These are phyloP conservation scores for Quercus lobata DNA, from an alignment of 331 rosid genomes.

Conservation along the genomic window DNA sequence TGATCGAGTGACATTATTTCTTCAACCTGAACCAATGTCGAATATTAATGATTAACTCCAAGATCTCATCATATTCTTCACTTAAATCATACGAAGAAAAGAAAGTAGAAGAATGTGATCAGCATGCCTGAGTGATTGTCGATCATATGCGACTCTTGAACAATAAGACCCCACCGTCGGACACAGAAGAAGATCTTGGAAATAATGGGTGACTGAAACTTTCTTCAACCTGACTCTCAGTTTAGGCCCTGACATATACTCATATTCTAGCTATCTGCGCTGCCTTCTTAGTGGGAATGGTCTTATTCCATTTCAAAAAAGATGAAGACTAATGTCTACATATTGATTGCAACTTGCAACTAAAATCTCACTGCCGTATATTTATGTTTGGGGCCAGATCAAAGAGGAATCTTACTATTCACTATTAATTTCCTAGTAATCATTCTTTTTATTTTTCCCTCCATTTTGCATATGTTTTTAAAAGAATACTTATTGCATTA, in stretches of 20 bases:
- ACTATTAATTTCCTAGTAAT: too few species aligned
- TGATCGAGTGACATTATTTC: too few species aligned
- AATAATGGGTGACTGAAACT: not conserved
- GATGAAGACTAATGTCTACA: too few species aligned
- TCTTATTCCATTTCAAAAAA: too few species aligned
- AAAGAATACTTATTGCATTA: not conserved
- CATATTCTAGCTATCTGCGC: too few species aligned
- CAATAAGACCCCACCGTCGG: slow-evolving; percentile 1
- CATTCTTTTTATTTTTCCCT: too few species aligned
- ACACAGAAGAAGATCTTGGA: not conserved
- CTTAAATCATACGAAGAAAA: not conserved
- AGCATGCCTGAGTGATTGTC: not conserved
- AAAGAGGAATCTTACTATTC: too few species aligned
- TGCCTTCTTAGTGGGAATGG: not conserved
- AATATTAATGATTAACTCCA: not conserved
- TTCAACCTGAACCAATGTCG: too few species aligned
- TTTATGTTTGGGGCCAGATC: too few species aligned
- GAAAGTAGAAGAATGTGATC: not conserved
- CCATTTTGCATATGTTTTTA: not conserved
- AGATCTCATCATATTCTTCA: not conserved
- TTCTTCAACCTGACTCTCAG: not conserved
- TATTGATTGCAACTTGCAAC: too few species aligned
- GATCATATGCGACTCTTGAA: not conserved
- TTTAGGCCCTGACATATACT: not conserved
- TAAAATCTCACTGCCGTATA: too few species aligned